These are phyloP conservation scores for Melanopsichium pennsylvanicum DNA, from an alignment of 1,284 basidiomycete species.

Conservation along the genomic window DNA sequence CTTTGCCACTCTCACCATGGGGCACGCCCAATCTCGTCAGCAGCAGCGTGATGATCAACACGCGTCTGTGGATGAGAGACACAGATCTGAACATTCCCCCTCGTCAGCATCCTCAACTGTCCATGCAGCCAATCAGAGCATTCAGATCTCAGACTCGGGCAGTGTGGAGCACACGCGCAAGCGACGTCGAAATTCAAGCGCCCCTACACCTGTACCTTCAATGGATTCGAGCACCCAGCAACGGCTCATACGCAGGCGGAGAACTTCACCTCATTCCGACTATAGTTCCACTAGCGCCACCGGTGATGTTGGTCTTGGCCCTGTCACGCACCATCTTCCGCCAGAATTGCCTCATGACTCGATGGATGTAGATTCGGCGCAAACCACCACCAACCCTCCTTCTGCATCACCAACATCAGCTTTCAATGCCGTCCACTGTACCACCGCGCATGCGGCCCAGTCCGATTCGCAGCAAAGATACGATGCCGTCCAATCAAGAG, in stretches of 20 bases:
- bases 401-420: not conserved
- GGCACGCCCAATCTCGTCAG: constrained; percentile 7
- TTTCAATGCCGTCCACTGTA: not conserved
- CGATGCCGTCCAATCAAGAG: constrained; percentile 1
- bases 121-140: too few species aligned
- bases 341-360: not conserved
- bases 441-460: not conserved
- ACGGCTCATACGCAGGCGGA: constrained; percentile 8
- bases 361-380: constrained; percentile 14
- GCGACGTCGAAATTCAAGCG: constrained; percentile 12
- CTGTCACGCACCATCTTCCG: not conserved
- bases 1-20: constrained; percentile 13
- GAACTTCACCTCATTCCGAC: not conserved
- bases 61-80: too few species aligned
- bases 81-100: too few species aligned
- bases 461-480: constrained; percentile 14
- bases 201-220: not conserved
- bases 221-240: not conserved
- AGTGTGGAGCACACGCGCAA: too few species aligned
- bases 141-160: not conserved
- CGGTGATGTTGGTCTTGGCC: too few species aligned
- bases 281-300: not conserved
- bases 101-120: too few species aligned
- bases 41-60: too few species aligned
- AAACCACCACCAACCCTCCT: not conserved